Percentiles rank a stretch among this genome's conserved stretches.
Conservation (phyloP, 176 grass and related monocot genomes). For the Melocanna baccifera region DNA sequence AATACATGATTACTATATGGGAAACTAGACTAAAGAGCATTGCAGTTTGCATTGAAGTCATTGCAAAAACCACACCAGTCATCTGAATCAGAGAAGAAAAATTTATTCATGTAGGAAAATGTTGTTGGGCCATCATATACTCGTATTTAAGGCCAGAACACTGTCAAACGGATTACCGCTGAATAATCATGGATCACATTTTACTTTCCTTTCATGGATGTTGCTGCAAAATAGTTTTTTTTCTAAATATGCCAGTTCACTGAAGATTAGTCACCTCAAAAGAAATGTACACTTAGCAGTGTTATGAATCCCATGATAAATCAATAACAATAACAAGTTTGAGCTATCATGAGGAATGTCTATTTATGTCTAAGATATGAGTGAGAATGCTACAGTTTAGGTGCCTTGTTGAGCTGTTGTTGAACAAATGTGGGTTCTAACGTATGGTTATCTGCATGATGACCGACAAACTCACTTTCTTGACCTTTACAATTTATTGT, state of each 20-base stretch:
- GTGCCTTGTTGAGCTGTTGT: neutral
- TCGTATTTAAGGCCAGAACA: neutral
- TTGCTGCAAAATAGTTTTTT: neutral
- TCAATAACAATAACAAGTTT: neutral
- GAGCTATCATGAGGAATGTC: neutral
- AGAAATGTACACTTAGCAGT: neutral
- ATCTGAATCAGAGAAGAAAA: neutral
- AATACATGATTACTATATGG: neutral
- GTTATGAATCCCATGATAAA: neutral
- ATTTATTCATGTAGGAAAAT: neutral
- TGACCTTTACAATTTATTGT: neutral
- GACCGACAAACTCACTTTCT: neutral
- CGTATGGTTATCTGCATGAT: neutral
- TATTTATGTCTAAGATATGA: neutral
- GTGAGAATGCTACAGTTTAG: neutral
- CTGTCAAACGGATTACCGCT: neutral
- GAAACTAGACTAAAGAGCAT: neutral
- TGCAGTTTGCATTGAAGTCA: neutral
- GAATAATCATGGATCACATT: neutral
- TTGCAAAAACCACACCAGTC: neutral
- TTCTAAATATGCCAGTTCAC: neutral
- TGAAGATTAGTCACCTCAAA: neutral
- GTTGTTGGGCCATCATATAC: neutral
- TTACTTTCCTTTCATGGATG: neutral
- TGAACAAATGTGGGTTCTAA: neutral